A percentile compares a stretch with the other conserved stretches of the same genome.
Conservation (phyloP, 805 yeast genomes). For the Starmerella scarabaei region DNA sequence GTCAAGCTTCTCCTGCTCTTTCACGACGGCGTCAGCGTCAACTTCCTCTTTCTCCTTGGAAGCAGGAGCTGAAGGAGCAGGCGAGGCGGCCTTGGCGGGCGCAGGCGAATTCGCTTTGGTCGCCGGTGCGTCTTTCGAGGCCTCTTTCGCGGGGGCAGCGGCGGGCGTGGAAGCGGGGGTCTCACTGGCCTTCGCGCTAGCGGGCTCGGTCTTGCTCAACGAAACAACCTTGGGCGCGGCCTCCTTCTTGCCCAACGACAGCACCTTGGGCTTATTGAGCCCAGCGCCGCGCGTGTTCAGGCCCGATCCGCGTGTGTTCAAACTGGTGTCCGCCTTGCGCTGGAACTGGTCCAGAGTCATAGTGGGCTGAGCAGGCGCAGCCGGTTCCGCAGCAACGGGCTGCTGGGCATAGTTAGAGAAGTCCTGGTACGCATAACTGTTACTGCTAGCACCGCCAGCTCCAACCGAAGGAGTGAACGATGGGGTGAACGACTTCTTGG, state of each 20-base stretch:
- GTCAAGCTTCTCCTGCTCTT: slow-evolving; percentile 30
- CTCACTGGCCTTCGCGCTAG: not conserved
- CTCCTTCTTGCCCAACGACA: slow-evolving; percentile 15
- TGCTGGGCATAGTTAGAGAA: slow-evolving; percentile 22
- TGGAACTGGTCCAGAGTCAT: slow-evolving; percentile 22
- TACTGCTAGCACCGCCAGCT: slow-evolving; percentile 9
- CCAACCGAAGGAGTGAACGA: slow-evolving; percentile 11
- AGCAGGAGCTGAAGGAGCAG: no score
- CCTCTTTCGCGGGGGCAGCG: not conserved
- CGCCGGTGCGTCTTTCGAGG: slow-evolving; percentile 1
- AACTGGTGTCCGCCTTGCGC: slow-evolving; percentile 17
- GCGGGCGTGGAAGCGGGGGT: not conserved
- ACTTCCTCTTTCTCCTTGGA: slow-evolving; percentile 4
- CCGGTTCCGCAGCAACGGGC: slow-evolving; percentile 3
- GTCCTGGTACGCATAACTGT: slow-evolving; percentile 21
- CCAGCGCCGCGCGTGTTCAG: not conserved
- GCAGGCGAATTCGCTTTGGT: slow-evolving; percentile 4
- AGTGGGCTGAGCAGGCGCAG: slow-evolving; percentile 7
- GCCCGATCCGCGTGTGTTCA: slow-evolving; percentile 19
- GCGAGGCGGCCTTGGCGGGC: not conserved
- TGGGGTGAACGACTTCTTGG: slow-evolving; percentile 16
- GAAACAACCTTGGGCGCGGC: not conserved
- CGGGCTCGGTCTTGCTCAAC: not conserved
- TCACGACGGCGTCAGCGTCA: slow-evolving; percentile 21
- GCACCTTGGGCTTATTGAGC: slow-evolving; percentile 19